phyloP scores from a whole-genome alignment of 371 early-diverging fungal species.

The Funneliformis caledonium region DNA sequence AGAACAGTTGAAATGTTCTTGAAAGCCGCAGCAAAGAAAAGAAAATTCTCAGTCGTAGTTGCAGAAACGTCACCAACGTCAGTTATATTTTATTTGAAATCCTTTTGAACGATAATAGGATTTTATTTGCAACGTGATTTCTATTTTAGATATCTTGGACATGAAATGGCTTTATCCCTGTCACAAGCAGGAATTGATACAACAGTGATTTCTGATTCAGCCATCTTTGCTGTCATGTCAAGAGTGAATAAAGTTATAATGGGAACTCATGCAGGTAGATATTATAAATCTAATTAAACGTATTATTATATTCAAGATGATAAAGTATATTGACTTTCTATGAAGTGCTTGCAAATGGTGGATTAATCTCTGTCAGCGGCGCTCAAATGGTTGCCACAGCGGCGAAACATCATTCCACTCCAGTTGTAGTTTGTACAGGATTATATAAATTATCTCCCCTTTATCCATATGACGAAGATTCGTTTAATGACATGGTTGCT shows the following conservation, averaged over 20 bases:
- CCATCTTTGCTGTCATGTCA: slow-evolving; percentile 96
- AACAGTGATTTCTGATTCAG: slow-evolving; percentile 90
- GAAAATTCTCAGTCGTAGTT: slow-evolving; percentile 93
- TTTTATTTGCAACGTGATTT: background rate
- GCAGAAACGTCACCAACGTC: slow-evolving; percentile 90
- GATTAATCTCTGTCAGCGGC: slow-evolving; percentile 84
- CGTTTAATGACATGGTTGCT: slow-evolving; percentile 73
- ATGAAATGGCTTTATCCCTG: slow-evolving; percentile 80
- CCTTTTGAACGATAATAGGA: background rate
- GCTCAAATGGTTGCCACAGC: slow-evolving; percentile 85
- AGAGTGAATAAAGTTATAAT: slow-evolving; percentile 97
- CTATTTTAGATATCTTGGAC: slow-evolving; percentile 71
- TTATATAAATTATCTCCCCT: slow-evolving; percentile 87
- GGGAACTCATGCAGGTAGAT: slow-evolving; percentile 85
- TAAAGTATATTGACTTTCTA: background rate
- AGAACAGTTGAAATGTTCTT: slow-evolving; percentile 87
- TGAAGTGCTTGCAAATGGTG: slow-evolving; percentile 90
- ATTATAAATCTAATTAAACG: background rate
- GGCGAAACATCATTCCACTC: slow-evolving; percentile 90
- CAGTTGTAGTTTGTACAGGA: slow-evolving; percentile 86
- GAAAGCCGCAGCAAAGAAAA: slow-evolving; percentile 80
- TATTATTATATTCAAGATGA: background rate
- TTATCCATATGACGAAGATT: slow-evolving; percentile 87
- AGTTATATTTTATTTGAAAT: slow-evolving; percentile 21
- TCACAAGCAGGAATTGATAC: slow-evolving; percentile 87